A percentile compares a stretch with the other conserved stretches of the same genome.
phyloP scores from a whole-genome alignment of 805 yeast genomes.

The Debaryomyces tyrocola region DNA sequence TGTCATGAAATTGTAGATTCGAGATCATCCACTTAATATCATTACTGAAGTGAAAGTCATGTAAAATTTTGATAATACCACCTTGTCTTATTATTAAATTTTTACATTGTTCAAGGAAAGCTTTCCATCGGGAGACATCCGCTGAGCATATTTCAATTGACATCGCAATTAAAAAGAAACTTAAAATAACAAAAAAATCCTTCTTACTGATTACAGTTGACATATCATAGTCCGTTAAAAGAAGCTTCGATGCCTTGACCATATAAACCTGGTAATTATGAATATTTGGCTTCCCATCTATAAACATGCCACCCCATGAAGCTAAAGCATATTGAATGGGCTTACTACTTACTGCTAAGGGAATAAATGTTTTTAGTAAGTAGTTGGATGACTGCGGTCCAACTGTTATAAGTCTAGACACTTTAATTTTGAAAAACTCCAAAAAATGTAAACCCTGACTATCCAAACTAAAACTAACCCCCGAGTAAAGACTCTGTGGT shows the following conservation, averaged over 20 bases:
- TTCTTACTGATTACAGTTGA: slow-evolving; percentile 6
- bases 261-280: background rate
- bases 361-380: too few relatives aligned
- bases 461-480: too few relatives aligned
- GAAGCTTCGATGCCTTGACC: background rate
- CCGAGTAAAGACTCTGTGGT: background rate
- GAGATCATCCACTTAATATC: slow-evolving; percentile 22
- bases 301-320: too few relatives aligned
- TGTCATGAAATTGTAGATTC: slow-evolving; percentile 21
- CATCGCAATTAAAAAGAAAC: slow-evolving; percentile 8
- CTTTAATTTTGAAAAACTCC: too few relatives aligned
- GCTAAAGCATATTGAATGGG: too few relatives aligned
- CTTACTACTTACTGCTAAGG: too few relatives aligned
- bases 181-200: slow-evolving; percentile 15
- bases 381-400: too few relatives aligned
- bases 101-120: slow-evolving; percentile 6
- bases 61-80: slow-evolving; percentile 13
- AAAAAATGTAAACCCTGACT: too few relatives aligned
- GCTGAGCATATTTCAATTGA: slow-evolving; percentile 17
- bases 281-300: background rate
- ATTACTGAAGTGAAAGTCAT: slow-evolving; percentile 14
- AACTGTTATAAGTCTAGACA: too few relatives aligned
- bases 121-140: slow-evolving; percentile 17
- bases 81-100: slow-evolving; percentile 14
- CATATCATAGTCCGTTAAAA: background rate